Evolutionary conservation across 352 stramenopile genomes (phyloP), one percentile per base, ranked within the genome.

Genomic region (Globisporangium lucens): DNA sequence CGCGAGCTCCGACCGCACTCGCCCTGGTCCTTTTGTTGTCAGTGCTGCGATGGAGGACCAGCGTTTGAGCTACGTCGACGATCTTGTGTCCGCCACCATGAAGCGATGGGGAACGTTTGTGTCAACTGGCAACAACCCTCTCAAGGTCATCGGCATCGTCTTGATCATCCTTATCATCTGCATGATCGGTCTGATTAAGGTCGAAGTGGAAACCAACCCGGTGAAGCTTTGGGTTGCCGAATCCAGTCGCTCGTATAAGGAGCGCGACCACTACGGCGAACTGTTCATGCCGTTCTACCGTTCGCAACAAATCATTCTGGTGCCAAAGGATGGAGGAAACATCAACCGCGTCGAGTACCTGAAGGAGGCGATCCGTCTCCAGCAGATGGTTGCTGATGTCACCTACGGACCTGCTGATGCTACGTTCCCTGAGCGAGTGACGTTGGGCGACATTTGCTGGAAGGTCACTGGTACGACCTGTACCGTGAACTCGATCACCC

Each of bases 261-360:
- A 90, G 58, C 72, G 72, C n/a, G 73, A 88, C 60, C 78, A 82
- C 59, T 90, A 86, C 55, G 82, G 76, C 27, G 63, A 89, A 5
- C 71, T 89, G 9, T 91, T 91, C 58, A 83, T 80, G 62, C 83
- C 83, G 3, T 91, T 91, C 69, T 91, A 90, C 71, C 80, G 83
- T 17, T 77, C 83, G n/a, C 77, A 87, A 58, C 82, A 91, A 58
- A 52, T 89, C 33, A 87, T 91, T 56, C 38, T 91, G 56, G 83
- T 84, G 29, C 78, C 78, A 1, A 90, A 89, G 66, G 82, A 89
- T 27, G 83, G 82, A 29, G 81, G 81, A 2, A 75, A 66, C 62
- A 85, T 89, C 51, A 80, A 75, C 59, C 79, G 81, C 29, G 77
- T 71, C 4, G 71, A 73, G 15, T 80, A 87, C 36, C 56, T 89